Evolutionary conservation across 108 stramenopile species (phyloP).

Genomic region (Epithemia pelagica): DNA sequence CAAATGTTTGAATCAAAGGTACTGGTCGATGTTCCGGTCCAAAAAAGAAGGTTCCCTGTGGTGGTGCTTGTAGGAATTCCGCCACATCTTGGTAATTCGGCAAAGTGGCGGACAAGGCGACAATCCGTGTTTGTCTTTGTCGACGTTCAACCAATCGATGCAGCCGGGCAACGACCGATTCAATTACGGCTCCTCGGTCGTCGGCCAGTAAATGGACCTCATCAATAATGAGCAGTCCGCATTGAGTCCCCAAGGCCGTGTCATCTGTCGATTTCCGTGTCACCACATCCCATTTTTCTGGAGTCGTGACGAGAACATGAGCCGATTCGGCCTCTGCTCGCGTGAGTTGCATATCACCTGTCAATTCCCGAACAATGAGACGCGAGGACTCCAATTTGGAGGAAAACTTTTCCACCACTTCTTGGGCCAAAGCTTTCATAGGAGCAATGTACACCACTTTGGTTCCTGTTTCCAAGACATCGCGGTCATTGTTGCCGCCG

Average conservation of each 20-base stretch:
- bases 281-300: slow-evolving; percentile 93
- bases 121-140: slow-evolving; percentile 88
- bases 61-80: slow-evolving; percentile 65
- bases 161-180: slow-evolving; percentile 92
- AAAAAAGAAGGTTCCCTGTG: slow-evolving; percentile 89
- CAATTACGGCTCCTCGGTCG: slow-evolving; percentile 97
- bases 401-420: slow-evolving; percentile 96
- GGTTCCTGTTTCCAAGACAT: slow-evolving; percentile 41
- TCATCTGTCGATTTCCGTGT: slow-evolving; percentile 77
- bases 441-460: slow-evolving; percentile 98
- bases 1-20: slow-evolving; percentile 93
- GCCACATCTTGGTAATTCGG: slow-evolving; percentile 96
- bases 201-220: slow-evolving; percentile 97
- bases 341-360: slow-evolving; percentile 98
- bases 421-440: slow-evolving; percentile 99
- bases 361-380: slow-evolving; percentile 90
- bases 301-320: slow-evolving; percentile 91
- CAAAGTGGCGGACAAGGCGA: slow-evolving; percentile 97
- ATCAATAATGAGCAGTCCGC: slow-evolving; percentile 96
- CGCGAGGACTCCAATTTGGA: slow-evolving; percentile 82
- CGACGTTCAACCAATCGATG: slow-evolving; percentile 92
- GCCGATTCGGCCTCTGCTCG: slow-evolving; percentile 86
- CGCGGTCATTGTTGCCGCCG: slow-evolving; percentile 9
- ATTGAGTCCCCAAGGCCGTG: slow-evolving; percentile 82
- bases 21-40: slow-evolving; percentile 97